phyloP scores from a whole-genome alignment of 2,329 filamentous ascomycete genomes.

The Penicillium digitatum region DNA sequence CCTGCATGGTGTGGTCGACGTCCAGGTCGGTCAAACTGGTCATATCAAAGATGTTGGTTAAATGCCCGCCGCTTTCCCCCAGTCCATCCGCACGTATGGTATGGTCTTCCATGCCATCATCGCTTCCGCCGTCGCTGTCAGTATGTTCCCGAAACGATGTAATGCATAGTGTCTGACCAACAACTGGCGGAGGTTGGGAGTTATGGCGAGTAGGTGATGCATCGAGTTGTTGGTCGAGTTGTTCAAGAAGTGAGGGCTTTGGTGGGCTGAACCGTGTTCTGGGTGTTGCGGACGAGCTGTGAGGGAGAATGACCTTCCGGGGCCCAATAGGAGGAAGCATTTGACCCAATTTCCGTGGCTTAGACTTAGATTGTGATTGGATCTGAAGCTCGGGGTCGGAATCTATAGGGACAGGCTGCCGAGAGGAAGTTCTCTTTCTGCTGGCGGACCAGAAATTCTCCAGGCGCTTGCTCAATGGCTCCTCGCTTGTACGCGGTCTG shows the following conservation, averaged over 20 bases:
- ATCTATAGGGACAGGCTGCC: not conserved
- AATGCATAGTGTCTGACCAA: slow-evolving; percentile 19
- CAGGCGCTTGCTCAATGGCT: slow-evolving; percentile 36
- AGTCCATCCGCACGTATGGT: slow-evolving; percentile 23
- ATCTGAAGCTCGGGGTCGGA: slow-evolving; percentile 3
- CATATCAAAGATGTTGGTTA: slow-evolving; percentile 30
- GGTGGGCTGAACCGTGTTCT: slow-evolving; percentile 40
- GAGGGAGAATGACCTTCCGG: slow-evolving; percentile 34
- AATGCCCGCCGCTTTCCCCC: slow-evolving; percentile 27
- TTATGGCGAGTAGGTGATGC: slow-evolving; percentile 35
- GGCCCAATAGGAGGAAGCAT: slow-evolving; percentile 23
- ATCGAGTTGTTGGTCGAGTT: slow-evolving; percentile 37
- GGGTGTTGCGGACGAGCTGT: slow-evolving; percentile 34
- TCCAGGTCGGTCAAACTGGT: slow-evolving; percentile 33
- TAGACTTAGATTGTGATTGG: not conserved
- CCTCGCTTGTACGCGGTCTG: slow-evolving; percentile 27
- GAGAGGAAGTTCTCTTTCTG: slow-evolving; percentile 19
- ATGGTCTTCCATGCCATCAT: slow-evolving; percentile 20
- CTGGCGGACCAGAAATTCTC: slow-evolving; percentile 40
- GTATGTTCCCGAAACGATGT: slow-evolving; percentile 18
- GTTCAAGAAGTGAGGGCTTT: slow-evolving; percentile 39
- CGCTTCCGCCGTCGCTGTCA: slow-evolving; percentile 18
- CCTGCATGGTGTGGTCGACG: slow-evolving; percentile 29
- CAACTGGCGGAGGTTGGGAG: slow-evolving; percentile 30
- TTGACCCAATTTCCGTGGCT: slow-evolving; percentile 24